Percentiles rank a stretch among this genome's conserved stretches.
Conservation (phyloP, 2,329 filamentous ascomycete genomes). For the Ceratocystis ficicola region DNA sequence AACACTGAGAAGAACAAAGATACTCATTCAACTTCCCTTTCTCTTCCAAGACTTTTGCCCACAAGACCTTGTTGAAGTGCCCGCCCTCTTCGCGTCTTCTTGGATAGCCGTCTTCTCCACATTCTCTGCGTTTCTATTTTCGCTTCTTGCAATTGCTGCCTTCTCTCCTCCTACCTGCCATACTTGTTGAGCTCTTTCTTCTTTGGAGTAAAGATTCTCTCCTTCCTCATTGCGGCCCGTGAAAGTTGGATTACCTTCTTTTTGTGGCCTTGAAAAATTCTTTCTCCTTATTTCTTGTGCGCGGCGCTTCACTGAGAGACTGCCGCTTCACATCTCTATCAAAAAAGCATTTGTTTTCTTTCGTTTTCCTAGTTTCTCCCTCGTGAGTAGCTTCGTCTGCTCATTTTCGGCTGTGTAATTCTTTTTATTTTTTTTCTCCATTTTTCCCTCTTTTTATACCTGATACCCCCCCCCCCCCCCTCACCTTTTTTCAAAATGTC, state of each 20-base stretch:
- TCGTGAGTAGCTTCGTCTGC: constrained; percentile 1
- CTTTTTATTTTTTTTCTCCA: background rate
- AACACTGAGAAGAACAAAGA: constrained; percentile 17
- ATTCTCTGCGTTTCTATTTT: constrained; percentile 15
- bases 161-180: constrained; percentile 15
- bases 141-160: constrained; percentile 11
- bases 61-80: background rate
- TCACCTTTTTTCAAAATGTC: constrained; percentile 27
- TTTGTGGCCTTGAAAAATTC: constrained; percentile 2
- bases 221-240: background rate
- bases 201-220: background rate
- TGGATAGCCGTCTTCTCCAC: constrained; percentile 15
- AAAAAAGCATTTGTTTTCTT: constrained; percentile 14
- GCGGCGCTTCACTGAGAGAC: background rate
- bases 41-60: background rate
- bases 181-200: constrained; percentile 15
- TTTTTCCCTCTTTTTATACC: constrained; percentile 3
- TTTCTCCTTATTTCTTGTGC: background rate
- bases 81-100: background rate
- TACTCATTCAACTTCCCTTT: background rate
- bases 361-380: background rate
- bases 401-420: background rate
- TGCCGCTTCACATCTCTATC: constrained; percentile 19
- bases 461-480: background rate
- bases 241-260: background rate